Base-by-base conservation (phyloP, 441 rosid species). In the Flueggea neowawraea region DNA sequence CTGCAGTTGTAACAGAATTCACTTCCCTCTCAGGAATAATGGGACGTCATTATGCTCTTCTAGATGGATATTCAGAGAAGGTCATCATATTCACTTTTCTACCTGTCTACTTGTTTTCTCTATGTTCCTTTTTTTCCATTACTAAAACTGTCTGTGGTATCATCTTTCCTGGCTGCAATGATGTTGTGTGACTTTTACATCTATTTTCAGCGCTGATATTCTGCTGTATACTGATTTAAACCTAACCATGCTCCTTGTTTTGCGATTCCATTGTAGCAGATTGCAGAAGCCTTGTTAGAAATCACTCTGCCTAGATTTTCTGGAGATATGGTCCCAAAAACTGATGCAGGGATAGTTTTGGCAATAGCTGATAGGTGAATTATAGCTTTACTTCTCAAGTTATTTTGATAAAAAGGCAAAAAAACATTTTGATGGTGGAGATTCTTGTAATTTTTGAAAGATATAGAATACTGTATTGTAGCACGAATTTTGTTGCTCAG, bases 41-140 rank as follows among this genome's bases (percentile, higher is more conserved):
- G 97, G 99, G 84, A 56, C 85, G 94, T 59, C 97, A 94, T 83
- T 94, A 89, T 81, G 99, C 99, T 69, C 91, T 91, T 55, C 75
- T 90, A 79, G 97, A 89, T 76, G 96, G 97, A 71, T 89, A 83
- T 73, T 80, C 91, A 69, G 81, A 82, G 71, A 84, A 91, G 97
- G 99, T 94, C 69, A 61, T 64, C 69, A 58, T 58, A 55, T 57
- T 39, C 56, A 52, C 62, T 59, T 57, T 57, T 17, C 6, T 41
- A 12, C 16, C 48, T 6, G 3, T 51, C 17, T 12, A 10, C 41
- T 4, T 41, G 16, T 67, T 55, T 64, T 2, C 31, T 49, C 28
- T 1, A 12, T 49, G n/a, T 55, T 47, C 32, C 48, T 14, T 14
- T 45, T 45, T 10, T 12, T 31, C 52, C 36, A 52, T 47, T 22